A percentile compares a stretch with the other conserved stretches of the same genome.
Conservation (phyloP, 2,329 filamentous ascomycete species). For the Bimuria novae-zelandiae region DNA sequence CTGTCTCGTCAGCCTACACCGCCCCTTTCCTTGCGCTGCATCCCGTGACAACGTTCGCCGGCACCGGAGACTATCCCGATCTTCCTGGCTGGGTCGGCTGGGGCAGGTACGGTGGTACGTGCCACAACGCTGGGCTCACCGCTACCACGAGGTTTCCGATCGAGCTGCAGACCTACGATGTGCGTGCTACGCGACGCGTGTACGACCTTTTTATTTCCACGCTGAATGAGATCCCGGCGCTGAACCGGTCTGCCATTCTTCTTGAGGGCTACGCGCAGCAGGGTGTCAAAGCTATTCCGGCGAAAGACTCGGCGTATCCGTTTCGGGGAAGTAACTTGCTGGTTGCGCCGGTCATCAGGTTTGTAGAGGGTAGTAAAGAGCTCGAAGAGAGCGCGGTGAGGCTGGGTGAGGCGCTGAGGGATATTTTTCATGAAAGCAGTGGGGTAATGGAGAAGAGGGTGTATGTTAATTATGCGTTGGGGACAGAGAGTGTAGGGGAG, state of each 20-base stretch:
- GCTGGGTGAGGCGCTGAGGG: neutral
- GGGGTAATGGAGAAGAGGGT: neutral
- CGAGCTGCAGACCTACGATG: neutral
- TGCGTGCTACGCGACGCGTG: neutral
- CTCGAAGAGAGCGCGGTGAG: neutral
- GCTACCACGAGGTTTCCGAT: neutral
- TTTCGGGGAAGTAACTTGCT: neutral
- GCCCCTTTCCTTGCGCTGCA: neutral
- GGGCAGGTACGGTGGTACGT: neutral
- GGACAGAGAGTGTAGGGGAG: neutral
- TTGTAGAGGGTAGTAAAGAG: neutral
- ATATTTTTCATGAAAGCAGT: neutral
- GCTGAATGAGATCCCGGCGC: neutral
- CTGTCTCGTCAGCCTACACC: neutral
- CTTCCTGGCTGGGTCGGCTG: slow-evolving; percentile 1
- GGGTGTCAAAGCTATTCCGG: neutral
- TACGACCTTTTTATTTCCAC: neutral
- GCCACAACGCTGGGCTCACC: neutral
- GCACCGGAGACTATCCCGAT: slow-evolving; percentile 1
- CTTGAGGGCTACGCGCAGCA: neutral
- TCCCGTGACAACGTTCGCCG: neutral
- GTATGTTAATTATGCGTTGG: slow-evolving; percentile 2
- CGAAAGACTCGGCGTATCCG: neutral
- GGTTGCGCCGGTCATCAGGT: neutral
- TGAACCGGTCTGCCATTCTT: neutral